Evolutionary conservation across 768 basidiomycete genomes (phyloP).

Genomic region (Leccinum barrowsii): DNA sequence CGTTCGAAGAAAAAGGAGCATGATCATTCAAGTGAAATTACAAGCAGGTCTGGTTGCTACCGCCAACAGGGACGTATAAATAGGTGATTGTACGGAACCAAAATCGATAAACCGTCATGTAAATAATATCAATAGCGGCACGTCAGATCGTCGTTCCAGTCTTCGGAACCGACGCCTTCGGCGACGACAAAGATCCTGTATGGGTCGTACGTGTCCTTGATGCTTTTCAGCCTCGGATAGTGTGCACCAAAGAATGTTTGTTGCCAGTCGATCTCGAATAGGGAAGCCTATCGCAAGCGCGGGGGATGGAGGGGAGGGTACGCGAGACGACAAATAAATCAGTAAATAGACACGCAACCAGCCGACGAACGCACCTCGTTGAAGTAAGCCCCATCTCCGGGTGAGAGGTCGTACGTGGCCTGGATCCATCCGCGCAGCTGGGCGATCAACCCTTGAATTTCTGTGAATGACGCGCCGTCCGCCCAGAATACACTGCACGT

Average conservation of each 20-base stretch:
- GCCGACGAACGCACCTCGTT: conserved; percentile 37
- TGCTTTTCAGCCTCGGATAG: conserved; percentile 35
- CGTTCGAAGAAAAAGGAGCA: no score
- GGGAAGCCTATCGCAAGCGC: conserved; percentile 30
- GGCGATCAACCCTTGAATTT: conserved; percentile 5
- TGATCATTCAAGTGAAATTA: no score
- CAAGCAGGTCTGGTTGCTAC: no score
- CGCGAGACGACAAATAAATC: no score
- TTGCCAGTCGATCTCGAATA: conserved; percentile 40
- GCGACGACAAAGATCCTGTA: conserved; percentile 41
- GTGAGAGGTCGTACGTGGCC: conserved; percentile 31
- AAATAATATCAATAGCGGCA: conserved; percentile 15
- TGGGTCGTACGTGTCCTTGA: conserved; percentile 48
- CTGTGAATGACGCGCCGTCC: conserved; percentile 9
- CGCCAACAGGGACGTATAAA: no score
- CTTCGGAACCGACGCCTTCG: conserved; percentile 45
- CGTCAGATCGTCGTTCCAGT: conserved; percentile 38
- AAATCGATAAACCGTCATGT: no score
- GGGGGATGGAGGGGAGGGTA: no score
- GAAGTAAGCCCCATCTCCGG: conserved; percentile 40
- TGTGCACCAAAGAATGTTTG: conserved; percentile 47
- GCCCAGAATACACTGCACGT: conserved; percentile 19
- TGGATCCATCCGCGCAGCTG: conserved; percentile 8
- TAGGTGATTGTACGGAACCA: no score
- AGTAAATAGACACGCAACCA: no score